phyloP scores from a whole-genome alignment of 139 green algal genomes.

The Closterium sp. region DNA sequence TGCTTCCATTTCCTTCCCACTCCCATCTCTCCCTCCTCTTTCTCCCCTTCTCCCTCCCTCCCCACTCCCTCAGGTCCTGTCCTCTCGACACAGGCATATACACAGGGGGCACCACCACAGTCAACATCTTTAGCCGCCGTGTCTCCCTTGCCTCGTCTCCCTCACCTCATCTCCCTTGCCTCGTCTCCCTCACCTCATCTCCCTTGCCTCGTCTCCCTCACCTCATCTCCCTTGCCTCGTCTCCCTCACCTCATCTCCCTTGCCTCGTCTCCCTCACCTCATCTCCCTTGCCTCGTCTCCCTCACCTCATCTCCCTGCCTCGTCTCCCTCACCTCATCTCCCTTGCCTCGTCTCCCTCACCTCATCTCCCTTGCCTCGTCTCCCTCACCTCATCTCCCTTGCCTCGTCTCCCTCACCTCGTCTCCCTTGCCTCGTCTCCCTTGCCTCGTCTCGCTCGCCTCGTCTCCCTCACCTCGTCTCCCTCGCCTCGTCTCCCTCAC shows the following conservation, averaged over 20 bases:
- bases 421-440: not conserved
- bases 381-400: not conserved
- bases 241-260: too few species aligned
- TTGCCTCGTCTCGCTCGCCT: not conserved
- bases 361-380: not conserved
- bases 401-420: too few species aligned
- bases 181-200: too few species aligned
- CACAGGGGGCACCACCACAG: not conserved
- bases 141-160: not conserved
- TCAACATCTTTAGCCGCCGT: not conserved
- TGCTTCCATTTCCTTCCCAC: too few species aligned
- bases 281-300: too few species aligned
- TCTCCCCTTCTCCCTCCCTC: not conserved
- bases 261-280: too few species aligned
- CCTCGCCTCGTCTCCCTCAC: too few species aligned
- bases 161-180: too few species aligned
- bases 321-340: not conserved
- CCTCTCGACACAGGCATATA: not conserved
- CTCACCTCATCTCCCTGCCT: too few species aligned
- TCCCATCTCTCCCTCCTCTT: not conserved
- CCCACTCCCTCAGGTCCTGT: not conserved
- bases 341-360: not conserved
- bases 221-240: too few species aligned
- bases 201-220: too few species aligned
- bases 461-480: not conserved